A percentile compares a stretch with the other conserved stretches of the same genome.
These are phyloP conservation scores for Pyricularia sp. DNA, from an alignment of 2,329 filamentous ascomycete species.

Conservation along the genomic window DNA sequence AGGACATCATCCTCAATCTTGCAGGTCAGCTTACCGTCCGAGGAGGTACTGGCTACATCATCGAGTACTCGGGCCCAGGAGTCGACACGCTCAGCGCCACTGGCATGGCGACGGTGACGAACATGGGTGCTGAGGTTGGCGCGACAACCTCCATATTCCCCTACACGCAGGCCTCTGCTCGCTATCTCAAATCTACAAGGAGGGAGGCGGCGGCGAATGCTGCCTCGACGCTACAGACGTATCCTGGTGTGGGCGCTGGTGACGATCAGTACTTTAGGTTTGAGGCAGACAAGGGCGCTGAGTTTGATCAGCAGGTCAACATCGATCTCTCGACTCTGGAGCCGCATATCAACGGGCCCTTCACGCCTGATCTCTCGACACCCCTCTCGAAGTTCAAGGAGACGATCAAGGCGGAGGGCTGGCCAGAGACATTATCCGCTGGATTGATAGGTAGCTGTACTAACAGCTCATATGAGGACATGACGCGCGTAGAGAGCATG, in stretches of 20 bases:
- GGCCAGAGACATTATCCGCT: slow-evolving; percentile 84
- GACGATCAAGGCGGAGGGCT: slow-evolving; percentile 69
- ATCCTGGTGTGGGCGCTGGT: slow-evolving; percentile 28
- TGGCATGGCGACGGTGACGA: slow-evolving; percentile 83
- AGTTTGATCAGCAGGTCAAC: slow-evolving; percentile 83
- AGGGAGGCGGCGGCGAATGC: slow-evolving; percentile 56
- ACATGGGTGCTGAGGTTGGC: slow-evolving; percentile 82
- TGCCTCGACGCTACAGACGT: slow-evolving; percentile 46
- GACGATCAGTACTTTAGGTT: slow-evolving; percentile 49
- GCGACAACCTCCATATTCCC: slow-evolving; percentile 96
- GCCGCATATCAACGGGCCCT: slow-evolving; percentile 93
- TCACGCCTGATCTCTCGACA: slow-evolving; percentile 89
- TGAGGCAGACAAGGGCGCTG: slow-evolving; percentile 62
- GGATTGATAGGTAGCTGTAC: slow-evolving; percentile 96
- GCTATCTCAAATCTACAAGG: slow-evolving; percentile 79
- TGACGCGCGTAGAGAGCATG: slow-evolving; percentile 87
- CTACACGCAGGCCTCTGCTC: slow-evolving; percentile 69
- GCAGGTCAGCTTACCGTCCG: slow-evolving; percentile 84
- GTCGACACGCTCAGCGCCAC: slow-evolving; percentile 82
- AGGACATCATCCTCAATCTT: slow-evolving; percentile 86
- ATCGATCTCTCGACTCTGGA: slow-evolving; percentile 86
- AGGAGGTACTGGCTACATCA: slow-evolving; percentile 85
- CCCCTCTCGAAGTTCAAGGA: slow-evolving; percentile 83
- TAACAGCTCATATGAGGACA: slow-evolving; percentile 97
- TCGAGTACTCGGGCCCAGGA: slow-evolving; percentile 87